These are phyloP conservation scores for Sutorius australiensis DNA, from an alignment of 768 basidiomycete genomes.

Conservation along the genomic window DNA sequence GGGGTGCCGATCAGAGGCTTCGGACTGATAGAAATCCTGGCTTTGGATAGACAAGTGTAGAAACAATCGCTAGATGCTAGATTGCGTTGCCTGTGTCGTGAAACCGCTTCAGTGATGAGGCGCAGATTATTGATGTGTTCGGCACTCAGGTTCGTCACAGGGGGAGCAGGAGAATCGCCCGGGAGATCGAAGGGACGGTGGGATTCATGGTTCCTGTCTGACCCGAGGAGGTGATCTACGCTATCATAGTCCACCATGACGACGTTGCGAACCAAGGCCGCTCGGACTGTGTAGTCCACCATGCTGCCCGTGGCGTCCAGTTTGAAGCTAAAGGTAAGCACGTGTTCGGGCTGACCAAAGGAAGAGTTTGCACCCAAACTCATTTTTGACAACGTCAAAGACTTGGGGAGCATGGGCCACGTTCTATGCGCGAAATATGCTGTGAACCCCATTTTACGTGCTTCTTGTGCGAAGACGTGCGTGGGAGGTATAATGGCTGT, in stretches of 20 bases:
- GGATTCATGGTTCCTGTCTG: constrained; percentile 4
- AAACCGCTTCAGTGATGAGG: constrained; percentile 29
- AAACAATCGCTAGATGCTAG: constrained; percentile 22
- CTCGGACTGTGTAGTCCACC: constrained; percentile 62
- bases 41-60: constrained; percentile 22
- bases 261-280: constrained; percentile 73
- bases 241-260: constrained; percentile 59
- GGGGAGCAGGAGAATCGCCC: background rate
- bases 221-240: constrained; percentile 53
- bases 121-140: constrained; percentile 29
- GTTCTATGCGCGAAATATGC: constrained; percentile 64
- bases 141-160: constrained; percentile 6
- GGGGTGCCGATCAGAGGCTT: constrained; percentile 33
- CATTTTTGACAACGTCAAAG: constrained; percentile 46
- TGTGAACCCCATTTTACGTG: constrained; percentile 48
- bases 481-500: constrained; percentile 71
- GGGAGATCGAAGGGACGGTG: constrained; percentile 22
- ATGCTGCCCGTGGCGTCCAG: constrained; percentile 61
- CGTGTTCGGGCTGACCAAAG: constrained; percentile 44
- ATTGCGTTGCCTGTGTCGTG: constrained; percentile 23
- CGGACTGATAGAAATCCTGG: constrained; percentile 26
- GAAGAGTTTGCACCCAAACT: constrained; percentile 41
- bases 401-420: constrained; percentile 69
- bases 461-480: constrained; percentile 58
- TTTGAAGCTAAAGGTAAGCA: constrained; percentile 78